Evolutionary conservation across 1,284 basidiomycete genomes (phyloP).

Genomic region (Heterobasidion irregulare): DNA sequence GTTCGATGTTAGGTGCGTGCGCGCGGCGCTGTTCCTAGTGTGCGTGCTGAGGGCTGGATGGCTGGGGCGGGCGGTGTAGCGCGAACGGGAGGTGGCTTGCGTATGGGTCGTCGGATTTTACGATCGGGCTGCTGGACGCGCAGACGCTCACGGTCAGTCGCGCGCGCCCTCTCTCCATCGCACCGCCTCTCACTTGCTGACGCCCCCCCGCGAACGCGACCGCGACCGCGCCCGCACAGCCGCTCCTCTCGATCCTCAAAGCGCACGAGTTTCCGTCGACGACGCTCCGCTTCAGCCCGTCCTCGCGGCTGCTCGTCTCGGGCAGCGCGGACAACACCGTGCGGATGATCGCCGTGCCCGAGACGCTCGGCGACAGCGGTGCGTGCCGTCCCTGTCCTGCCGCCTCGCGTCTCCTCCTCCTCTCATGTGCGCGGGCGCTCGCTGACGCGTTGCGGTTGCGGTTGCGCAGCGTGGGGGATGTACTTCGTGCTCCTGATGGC

Average conservation of each 20-base stretch:
- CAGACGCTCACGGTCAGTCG: constrained; percentile 71
- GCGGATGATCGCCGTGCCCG: constrained; percentile 74
- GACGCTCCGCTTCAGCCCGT: constrained; percentile 81
- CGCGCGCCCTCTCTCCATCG: not conserved
- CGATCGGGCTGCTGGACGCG: constrained; percentile 81
- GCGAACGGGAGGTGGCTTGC: constrained; percentile 77
- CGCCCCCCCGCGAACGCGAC: too few relatives aligned
- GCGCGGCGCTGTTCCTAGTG: too few relatives aligned
- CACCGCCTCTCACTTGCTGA: constrained; percentile 2
- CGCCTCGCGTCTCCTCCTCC: not conserved
- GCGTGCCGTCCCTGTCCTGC: constrained; percentile 19
- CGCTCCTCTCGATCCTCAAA: constrained; percentile 80
- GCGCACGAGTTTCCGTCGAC: constrained; percentile 96
- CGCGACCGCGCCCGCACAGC: too few relatives aligned
- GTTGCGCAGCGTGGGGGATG: constrained; percentile 22
- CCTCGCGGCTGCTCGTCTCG: constrained; percentile 77
- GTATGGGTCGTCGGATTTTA: constrained; percentile 84
- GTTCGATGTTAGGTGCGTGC: constrained; percentile 75
- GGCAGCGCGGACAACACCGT: constrained; percentile 90
- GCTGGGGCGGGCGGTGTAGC: too few relatives aligned
- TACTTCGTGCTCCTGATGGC: constrained; percentile 25
- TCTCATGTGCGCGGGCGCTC: not conserved
- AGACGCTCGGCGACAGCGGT: constrained; percentile 44
- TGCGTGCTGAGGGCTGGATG: too few relatives aligned
- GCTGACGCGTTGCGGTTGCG: not conserved